Base-by-base conservation (phyloP, 2,329 filamentous ascomycete species). In the Colletotrichum musicola region DNA sequence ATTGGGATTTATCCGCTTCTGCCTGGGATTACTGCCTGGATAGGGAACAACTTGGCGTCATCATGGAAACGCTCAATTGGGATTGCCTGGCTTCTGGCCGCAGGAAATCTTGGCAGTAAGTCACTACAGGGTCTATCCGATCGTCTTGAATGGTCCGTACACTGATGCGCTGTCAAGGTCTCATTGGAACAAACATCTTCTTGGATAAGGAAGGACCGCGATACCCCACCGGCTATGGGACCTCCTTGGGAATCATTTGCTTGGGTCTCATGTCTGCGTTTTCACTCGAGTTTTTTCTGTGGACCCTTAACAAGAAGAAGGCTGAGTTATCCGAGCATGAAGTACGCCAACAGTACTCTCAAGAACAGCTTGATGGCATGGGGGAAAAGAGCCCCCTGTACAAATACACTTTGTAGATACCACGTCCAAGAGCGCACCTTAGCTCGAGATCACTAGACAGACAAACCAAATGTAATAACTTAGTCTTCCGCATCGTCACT, bases 151-250 rank as follows among this genome's bases (percentile, higher is more conserved):
- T 9, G 27, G 6, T 9, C 27, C 9, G 6, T 30, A 9, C 7
- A 30, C 27, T 30, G 27, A 30, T 30, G 27, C 27, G 9, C 7
- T 30, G 12, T n/a, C n/a, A 12, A 63, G 85, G 78, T 49, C 75
- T 79, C 27, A 72, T 81, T n/a, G 78, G 78, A 49, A 76, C 74
- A 16, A 81, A 81, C 68, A 78, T 83, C 60, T 83, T 81, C 64
- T 69, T 81, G 6, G 72, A 74, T 7, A 73, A 66, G n/a, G 73
- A 80, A 57, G 76, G 72, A 1, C 80, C 81, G 1, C 68, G 55
- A 14, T 82, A 81, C 69, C 74, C 72, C 1, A 77, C 79, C 0
- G 81, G 80, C 1, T 82, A 80, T 55, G 77, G 79, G 0, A 73
- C 77, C 13, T 56, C 61, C 1, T 40, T 63, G 12, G 25, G 42